Evolutionary conservation across 257 asterid genomes (phyloP), one percentile per base, ranked within the genome.

Genomic region (Fraxinus americana): DNA sequence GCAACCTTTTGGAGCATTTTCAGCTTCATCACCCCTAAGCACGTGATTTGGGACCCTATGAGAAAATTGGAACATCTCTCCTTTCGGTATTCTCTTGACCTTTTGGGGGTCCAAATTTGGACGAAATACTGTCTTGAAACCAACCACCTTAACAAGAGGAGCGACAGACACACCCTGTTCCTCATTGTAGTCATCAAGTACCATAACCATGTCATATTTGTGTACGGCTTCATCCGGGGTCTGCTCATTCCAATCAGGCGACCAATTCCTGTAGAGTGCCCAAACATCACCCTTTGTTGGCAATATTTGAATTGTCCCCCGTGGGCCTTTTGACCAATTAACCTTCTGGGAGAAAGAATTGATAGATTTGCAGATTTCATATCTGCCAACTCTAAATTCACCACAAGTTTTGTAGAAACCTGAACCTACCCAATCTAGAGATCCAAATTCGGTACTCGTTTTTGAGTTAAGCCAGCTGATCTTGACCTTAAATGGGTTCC

Each of bases 361-460:
- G 54, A 92, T 81, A 14, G 90, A 80, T 83, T 81, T 86, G 68
- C 87, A 85, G 38, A 19, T 63, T 75, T 86, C 92, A 12, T 85
- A 72, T 81, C 68, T 87, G 72, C 97, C 95, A 63, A 83, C 86
- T 83, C 94, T 87, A 75, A 92, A 92, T 77, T 91, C 94, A 36
- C 98, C 98, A 52, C 94, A 90, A 0, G 98, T 88, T 87, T 92
- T 92, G 30, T 83, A 86, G 83, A 91, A 92, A 79, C 97, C 97
- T 6, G 87, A 88, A 79, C 89, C 87, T 39, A 89, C 89, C 98
- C 98, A 91, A 41, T 92, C 89, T 57, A 86, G 30, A 25, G 83
- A n/a, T 71, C 96, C 77, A 70, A 92, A 92, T 75, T 92, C 98
- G 43, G 67, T 78, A 80, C 77, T 91, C 34, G 89, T 80, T 86